Conservation (phyloP, 2,329 filamentous ascomycete species). For the Calonectria hawksworthii region DNA sequence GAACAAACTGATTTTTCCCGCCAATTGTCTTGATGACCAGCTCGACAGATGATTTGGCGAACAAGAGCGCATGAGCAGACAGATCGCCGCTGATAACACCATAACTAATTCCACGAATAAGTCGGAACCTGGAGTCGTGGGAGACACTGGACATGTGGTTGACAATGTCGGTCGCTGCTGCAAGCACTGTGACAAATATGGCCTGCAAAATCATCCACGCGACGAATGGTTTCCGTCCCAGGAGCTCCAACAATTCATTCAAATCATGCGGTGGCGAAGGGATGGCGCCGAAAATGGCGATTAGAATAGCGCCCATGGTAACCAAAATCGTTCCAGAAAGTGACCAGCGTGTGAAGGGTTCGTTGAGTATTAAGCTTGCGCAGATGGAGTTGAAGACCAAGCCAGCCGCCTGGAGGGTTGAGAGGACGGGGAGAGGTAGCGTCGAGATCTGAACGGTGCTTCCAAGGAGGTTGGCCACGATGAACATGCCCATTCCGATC, state of each 20-base stretch:
- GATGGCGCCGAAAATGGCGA: constrained; percentile 94
- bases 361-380: constrained; percentile 90
- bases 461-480: constrained; percentile 92
- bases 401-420: constrained; percentile 94
- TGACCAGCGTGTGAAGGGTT: constrained; percentile 96
- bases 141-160: constrained; percentile 66
- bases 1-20: constrained; percentile 91
- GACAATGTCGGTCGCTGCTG: constrained; percentile 72
- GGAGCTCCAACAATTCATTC: constrained; percentile 81
- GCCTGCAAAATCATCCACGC: constrained; percentile 90
- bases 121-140: constrained; percentile 76
- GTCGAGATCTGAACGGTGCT: constrained; percentile 99
- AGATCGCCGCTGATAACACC: constrained; percentile 92
- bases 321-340: constrained; percentile 90
- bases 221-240: constrained; percentile 82
- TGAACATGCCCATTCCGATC: constrained; percentile 97
- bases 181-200: constrained; percentile 78
- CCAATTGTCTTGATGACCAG: constrained; percentile 89
- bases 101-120: constrained; percentile 87
- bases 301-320: constrained; percentile 88
- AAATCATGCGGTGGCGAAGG: constrained; percentile 92
- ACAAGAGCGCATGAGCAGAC: constrained; percentile 91
- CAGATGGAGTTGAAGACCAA: constrained; percentile 99
- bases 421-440: constrained; percentile 91
- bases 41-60: constrained; percentile 97